These are phyloP conservation scores for Candida pseudofarinosa DNA, from an alignment of 805 yeast species.

Conservation along the genomic window DNA sequence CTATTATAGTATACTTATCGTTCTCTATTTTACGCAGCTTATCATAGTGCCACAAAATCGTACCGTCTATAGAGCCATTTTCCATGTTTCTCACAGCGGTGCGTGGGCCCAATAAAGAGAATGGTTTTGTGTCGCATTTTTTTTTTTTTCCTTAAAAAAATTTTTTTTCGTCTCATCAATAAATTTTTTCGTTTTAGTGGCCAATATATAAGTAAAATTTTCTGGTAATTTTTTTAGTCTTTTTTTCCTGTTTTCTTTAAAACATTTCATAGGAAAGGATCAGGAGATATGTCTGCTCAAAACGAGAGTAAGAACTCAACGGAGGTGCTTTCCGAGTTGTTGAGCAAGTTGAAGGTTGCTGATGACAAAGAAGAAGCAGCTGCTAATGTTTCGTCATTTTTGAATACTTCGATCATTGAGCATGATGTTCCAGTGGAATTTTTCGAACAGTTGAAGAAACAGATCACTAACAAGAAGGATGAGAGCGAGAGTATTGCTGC, in stretches of 20 bases:
- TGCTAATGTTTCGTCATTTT: slow-evolving; percentile 83
- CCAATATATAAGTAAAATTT: slow-evolving; percentile 4
- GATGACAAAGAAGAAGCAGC: slow-evolving; percentile 86
- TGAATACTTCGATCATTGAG: slow-evolving; percentile 96
- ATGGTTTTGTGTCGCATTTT: not conserved
- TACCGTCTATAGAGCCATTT: too few relatives aligned
- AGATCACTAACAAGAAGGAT: slow-evolving; percentile 79
- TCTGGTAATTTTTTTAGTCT: slow-evolving; percentile 6
- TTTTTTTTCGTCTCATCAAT: not conserved
- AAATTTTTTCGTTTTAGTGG: slow-evolving; percentile 5
- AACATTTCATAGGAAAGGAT: slow-evolving; percentile 13
- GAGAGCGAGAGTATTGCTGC: slow-evolving; percentile 64
- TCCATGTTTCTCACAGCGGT: too few relatives aligned
- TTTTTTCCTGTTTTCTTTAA: slow-evolving; percentile 15
- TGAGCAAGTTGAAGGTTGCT: slow-evolving; percentile 89
- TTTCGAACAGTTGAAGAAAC: slow-evolving; percentile 70
- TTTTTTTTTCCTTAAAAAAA: not conserved
- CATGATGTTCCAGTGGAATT: slow-evolving; percentile 94
- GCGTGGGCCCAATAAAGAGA: not conserved
- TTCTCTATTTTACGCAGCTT: too few relatives aligned
- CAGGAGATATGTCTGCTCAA: slow-evolving; percentile 45
- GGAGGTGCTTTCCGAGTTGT: slow-evolving; percentile 89
- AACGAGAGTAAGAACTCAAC: slow-evolving; percentile 60
- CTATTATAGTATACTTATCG: too few relatives aligned
- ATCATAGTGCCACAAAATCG: too few relatives aligned